These are phyloP conservation scores for Melanopsichium pennsylvanicum DNA, from an alignment of 1,284 basidiomycete genomes.

Conservation along the genomic window DNA sequence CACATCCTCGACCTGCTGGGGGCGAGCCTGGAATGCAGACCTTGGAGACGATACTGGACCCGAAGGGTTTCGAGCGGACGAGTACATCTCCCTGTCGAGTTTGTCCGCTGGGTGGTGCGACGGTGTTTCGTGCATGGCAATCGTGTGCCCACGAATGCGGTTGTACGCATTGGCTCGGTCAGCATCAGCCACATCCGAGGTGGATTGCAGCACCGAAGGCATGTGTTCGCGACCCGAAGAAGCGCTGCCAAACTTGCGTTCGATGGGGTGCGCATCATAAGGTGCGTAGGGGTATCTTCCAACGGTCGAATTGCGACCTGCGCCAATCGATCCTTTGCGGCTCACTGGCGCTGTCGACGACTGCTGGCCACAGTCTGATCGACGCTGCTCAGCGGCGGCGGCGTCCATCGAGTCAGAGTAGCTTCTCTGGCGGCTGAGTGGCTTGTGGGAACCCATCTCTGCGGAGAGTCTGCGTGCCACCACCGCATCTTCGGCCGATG, in stretches of 20 bases:
- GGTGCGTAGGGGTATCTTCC: slow-evolving; percentile 1
- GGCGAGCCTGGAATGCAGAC: slow-evolving; percentile 1
- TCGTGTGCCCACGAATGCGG: slow-evolving; percentile 34
- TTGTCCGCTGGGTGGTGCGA: slow-evolving; percentile 5
- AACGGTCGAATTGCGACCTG: neutral
- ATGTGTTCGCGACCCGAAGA: slow-evolving; percentile 1
- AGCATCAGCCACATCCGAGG: neutral
- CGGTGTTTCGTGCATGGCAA: slow-evolving; percentile 16
- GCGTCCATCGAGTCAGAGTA: slow-evolving; percentile 46
- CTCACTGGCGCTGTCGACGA: slow-evolving; percentile 27
- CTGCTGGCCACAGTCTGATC: slow-evolving; percentile 5
- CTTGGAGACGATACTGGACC: slow-evolving; percentile 4
- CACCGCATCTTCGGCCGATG: slow-evolving; percentile 1
- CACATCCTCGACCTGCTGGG: slow-evolving; percentile 18
- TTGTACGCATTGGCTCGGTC: neutral
- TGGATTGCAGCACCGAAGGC: slow-evolving; percentile 29
- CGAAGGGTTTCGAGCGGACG: slow-evolving; percentile 1
- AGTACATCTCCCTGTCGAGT: neutral
- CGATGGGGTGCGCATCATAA: neutral
- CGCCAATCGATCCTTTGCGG: slow-evolving; percentile 18
- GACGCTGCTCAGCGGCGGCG: slow-evolving; percentile 13
- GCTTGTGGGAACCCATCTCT: slow-evolving; percentile 6
- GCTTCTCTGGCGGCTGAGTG: slow-evolving; percentile 38
- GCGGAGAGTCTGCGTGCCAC: neutral
- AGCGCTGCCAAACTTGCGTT: neutral